Conservation (phyloP, 257 asterid species). For the Cynanchum wilfordii region DNA sequence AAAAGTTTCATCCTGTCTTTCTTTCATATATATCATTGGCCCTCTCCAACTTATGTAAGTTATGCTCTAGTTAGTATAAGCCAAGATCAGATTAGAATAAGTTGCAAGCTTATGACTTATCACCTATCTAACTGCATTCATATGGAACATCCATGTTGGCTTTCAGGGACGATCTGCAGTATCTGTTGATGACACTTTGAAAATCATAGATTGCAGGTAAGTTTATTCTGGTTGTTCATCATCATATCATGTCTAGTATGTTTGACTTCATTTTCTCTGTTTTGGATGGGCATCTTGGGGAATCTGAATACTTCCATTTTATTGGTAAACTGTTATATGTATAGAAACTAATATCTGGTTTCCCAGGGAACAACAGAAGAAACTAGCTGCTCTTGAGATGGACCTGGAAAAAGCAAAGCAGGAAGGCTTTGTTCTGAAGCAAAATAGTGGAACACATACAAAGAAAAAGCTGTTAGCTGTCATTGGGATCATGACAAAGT, state of each 20-base stretch:
- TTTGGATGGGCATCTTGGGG: slow-evolving; percentile 2
- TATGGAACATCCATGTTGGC: slow-evolving; percentile 9
- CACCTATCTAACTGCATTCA: slow-evolving; percentile 4
- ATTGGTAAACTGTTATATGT: slow-evolving; percentile 7
- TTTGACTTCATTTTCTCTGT: background rate
- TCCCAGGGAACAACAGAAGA: slow-evolving; percentile 73
- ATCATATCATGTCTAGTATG: background rate
- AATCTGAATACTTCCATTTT: slow-evolving; percentile 11
- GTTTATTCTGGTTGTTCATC: slow-evolving; percentile 15
- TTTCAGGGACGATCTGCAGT: slow-evolving; percentile 64
- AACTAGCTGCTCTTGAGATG: slow-evolving; percentile 53
- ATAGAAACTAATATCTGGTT: slow-evolving; percentile 23
- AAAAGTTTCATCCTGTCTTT: slow-evolving; percentile 8
- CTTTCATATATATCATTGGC: background rate
- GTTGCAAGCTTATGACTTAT: background rate
- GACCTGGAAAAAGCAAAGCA: slow-evolving; percentile 71
- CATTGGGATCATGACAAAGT: slow-evolving; percentile 65
- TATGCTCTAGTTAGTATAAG: slow-evolving; percentile 1
- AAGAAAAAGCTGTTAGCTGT: slow-evolving; percentile 72
- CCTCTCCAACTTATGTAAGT: background rate
- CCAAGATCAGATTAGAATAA: background rate
- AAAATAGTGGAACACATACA: slow-evolving; percentile 32
- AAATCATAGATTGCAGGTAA: slow-evolving; percentile 76
- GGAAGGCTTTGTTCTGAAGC: slow-evolving; percentile 63
- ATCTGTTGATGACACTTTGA: slow-evolving; percentile 73